Evolutionary conservation across 2,329 filamentous ascomycete species (phyloP).

Genomic region (Ascocoryne sarcoides): DNA sequence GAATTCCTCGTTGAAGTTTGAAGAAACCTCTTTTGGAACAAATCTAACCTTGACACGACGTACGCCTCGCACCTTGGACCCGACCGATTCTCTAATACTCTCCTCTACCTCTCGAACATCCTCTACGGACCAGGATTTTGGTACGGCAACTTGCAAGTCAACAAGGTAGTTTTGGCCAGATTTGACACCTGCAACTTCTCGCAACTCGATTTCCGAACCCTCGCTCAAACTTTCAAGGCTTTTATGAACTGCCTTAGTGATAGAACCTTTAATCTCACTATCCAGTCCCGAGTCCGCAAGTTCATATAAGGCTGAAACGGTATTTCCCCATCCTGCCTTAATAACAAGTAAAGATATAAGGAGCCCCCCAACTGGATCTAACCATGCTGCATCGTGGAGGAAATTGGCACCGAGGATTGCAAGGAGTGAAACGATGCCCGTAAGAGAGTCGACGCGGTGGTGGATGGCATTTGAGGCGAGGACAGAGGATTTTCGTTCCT

Average conservation of each 20-base stretch:
- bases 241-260: constrained; percentile 56
- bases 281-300: constrained; percentile 88
- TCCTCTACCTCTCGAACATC: constrained; percentile 64
- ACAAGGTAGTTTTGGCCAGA: constrained; percentile 94
- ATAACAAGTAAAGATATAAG: constrained; percentile 92
- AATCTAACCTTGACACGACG: constrained; percentile 79
- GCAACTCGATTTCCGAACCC: constrained; percentile 56
- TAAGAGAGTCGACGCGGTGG: constrained; percentile 91
- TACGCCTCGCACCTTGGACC: constrained; percentile 71
- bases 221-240: constrained; percentile 46
- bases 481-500: constrained; percentile 89
- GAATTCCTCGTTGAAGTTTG: constrained; percentile 68
- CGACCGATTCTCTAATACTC: constrained; percentile 61
- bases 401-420: constrained; percentile 87
- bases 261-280: constrained; percentile 65
- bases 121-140: constrained; percentile 65
- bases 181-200: constrained; percentile 81
- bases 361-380: constrained; percentile 88
- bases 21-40: constrained; percentile 54
- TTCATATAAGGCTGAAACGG: constrained; percentile 71
- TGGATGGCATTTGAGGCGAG: constrained; percentile 94
- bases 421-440: constrained; percentile 82
- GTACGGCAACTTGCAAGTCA: constrained; percentile 78
- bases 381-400: constrained; percentile 76
- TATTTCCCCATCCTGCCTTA: constrained; percentile 82